phyloP scores from a whole-genome alignment of 768 basidiomycete species.

The Rhizopogon roseolus region DNA sequence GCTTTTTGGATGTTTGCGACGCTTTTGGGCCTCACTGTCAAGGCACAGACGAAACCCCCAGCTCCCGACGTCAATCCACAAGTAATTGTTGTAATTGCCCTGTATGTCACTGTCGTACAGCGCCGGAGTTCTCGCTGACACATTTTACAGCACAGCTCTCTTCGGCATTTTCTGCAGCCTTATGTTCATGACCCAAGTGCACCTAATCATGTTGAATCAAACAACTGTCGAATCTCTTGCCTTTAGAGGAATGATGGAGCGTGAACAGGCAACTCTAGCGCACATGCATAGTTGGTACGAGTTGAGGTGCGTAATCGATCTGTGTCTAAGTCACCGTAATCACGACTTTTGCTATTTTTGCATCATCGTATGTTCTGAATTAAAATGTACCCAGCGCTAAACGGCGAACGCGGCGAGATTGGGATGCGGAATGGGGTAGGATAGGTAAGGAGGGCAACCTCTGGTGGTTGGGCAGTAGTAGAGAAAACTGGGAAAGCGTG shows the following conservation, averaged over 20 bases:
- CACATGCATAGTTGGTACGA: constrained; percentile 52
- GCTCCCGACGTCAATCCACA: constrained; percentile 51
- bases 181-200: constrained; percentile 54
- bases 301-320: constrained; percentile 38
- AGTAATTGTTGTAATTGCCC: constrained; percentile 62
- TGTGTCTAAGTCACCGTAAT: not conserved
- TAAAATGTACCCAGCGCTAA: constrained; percentile 40
- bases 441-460: constrained; percentile 74
- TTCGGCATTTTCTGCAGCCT: constrained; percentile 67
- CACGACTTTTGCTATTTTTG: not conserved
- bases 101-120: constrained; percentile 45
- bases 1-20: constrained; percentile 61
- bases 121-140: constrained; percentile 7
- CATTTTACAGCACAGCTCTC: constrained; percentile 48
- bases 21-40: constrained; percentile 49
- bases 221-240: constrained; percentile 80
- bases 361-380: not conserved
- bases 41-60: constrained; percentile 14
- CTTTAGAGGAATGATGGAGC: constrained; percentile 55
- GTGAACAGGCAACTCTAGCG: constrained; percentile 49
- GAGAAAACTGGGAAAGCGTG: constrained; percentile 69
- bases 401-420: constrained; percentile 38
- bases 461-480: constrained; percentile 73
- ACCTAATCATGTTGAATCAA: constrained; percentile 56
- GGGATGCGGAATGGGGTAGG: constrained; percentile 82